These are phyloP conservation scores for Spathaspora gorwiae DNA, from an alignment of 805 yeast species.

Conservation along the genomic window DNA sequence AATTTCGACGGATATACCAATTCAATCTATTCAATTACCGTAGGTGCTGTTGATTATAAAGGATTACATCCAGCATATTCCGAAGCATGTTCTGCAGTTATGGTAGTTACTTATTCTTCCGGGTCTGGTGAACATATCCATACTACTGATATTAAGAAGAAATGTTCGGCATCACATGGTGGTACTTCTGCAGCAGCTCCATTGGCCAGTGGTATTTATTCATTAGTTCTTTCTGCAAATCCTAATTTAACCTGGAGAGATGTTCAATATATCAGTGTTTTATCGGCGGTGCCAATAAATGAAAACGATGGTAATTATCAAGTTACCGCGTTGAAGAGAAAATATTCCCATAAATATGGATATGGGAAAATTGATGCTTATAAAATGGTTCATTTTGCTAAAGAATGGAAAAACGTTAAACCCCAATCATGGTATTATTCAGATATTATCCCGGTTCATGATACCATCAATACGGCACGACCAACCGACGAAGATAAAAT, in stretches of 20 bases:
- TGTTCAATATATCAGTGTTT: slow-evolving; percentile 76
- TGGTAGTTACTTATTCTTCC: slow-evolving; percentile 89
- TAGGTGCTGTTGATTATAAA: slow-evolving; percentile 85
- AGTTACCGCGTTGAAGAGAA: slow-evolving; percentile 57
- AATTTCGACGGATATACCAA: slow-evolving; percentile 97
- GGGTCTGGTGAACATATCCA: slow-evolving; percentile 88
- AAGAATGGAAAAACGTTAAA: slow-evolving; percentile 76
- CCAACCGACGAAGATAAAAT: slow-evolving; percentile 12
- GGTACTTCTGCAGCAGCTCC: slow-evolving; percentile 99
- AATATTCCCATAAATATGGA: slow-evolving; percentile 83
- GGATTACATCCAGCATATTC: slow-evolving; percentile 87
- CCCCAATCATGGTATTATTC: slow-evolving; percentile 82
- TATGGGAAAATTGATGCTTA: slow-evolving; percentile 89
- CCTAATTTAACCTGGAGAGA: slow-evolving; percentile 95
- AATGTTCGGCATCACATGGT: slow-evolving; percentile 76
- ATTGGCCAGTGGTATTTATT: slow-evolving; percentile 91
- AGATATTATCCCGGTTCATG: slow-evolving; percentile 33
- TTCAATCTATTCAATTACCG: slow-evolving; percentile 89
- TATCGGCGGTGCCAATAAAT: slow-evolving; percentile 65
- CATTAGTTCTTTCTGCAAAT: slow-evolving; percentile 76
- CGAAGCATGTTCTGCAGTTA: slow-evolving; percentile 90
- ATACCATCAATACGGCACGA: slow-evolving; percentile 10
- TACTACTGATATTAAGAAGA: slow-evolving; percentile 71
- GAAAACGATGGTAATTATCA: slow-evolving; percentile 73
- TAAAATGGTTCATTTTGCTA: slow-evolving; percentile 65